phyloP scores from a whole-genome alignment of 371 early-diverging fungal genomes.

The Funneliformis caledonium region DNA sequence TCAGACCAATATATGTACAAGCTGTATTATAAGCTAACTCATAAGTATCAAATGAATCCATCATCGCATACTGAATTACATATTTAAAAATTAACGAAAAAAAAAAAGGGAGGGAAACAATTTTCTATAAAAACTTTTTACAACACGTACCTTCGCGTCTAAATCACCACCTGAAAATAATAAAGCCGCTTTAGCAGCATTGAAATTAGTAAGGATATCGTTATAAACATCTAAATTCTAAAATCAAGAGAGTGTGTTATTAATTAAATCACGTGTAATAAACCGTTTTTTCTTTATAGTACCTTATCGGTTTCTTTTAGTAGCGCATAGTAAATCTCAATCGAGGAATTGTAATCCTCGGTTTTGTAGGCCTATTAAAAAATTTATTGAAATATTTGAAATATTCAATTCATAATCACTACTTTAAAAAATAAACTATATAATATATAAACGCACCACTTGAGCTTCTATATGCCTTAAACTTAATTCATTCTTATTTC shows the following conservation, averaged over 20 bases:
- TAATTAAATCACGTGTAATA: not conserved
- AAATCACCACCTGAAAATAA: slow-evolving; percentile 51
- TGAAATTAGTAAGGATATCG: slow-evolving; percentile 61
- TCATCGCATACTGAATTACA: slow-evolving; percentile 41
- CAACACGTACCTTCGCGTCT: slow-evolving; percentile 42
- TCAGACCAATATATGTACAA: slow-evolving; percentile 61
- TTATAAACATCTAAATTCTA: slow-evolving; percentile 51
- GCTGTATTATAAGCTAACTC: slow-evolving; percentile 76
- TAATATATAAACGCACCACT: slow-evolving; percentile 57
- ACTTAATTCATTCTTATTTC: slow-evolving; percentile 42
- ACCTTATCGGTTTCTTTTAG: slow-evolving; percentile 54
- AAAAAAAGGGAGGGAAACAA: not conserved
- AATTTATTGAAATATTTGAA: not conserved
- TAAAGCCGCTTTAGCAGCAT: slow-evolving; percentile 70
- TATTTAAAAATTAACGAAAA: not conserved
- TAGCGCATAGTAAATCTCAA: slow-evolving; percentile 56
- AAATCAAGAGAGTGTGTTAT: not conserved
- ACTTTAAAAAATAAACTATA: slow-evolving; percentile 42
- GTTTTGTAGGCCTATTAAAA: slow-evolving; percentile 52
- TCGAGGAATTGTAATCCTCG: slow-evolving; percentile 51
- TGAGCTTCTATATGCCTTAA: slow-evolving; percentile 70
- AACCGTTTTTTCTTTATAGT: not conserved
- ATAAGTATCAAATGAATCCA: slow-evolving; percentile 57
- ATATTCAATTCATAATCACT: not conserved
- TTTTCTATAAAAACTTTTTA: not conserved